These are phyloP conservation scores for Ophiostoma quercus DNA, from an alignment of 2,329 filamentous ascomycete species.

Conservation along the genomic window DNA sequence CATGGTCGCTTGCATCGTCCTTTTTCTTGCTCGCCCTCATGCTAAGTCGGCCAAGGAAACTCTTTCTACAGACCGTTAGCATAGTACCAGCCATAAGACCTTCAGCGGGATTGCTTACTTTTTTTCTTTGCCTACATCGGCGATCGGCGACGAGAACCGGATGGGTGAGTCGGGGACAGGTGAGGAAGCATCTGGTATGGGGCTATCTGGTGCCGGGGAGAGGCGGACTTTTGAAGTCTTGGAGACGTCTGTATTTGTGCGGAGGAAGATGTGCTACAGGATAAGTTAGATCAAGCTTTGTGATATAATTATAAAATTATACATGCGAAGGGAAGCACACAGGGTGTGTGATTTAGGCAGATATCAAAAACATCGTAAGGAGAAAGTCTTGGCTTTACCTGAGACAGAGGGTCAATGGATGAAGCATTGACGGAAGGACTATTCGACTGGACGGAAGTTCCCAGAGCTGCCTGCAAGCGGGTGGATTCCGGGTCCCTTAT, in stretches of 20 bases:
- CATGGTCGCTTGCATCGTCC: slow-evolving; percentile 55
- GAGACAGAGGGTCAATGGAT: slow-evolving; percentile 33
- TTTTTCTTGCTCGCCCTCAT: slow-evolving; percentile 73
- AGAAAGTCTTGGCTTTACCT: slow-evolving; percentile 27
- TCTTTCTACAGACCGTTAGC: slow-evolving; percentile 50
- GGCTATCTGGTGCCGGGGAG: slow-evolving; percentile 45
- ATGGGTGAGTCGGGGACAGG: slow-evolving; percentile 37
- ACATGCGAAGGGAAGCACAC: background rate
- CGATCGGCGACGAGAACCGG: slow-evolving; percentile 34
- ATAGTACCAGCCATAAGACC: background rate
- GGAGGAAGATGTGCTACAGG: slow-evolving; percentile 56
- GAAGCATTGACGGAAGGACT: slow-evolving; percentile 24
- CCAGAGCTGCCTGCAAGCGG: slow-evolving; percentile 16
- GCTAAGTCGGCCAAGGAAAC: slow-evolving; percentile 72
- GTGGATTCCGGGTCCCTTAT: background rate
- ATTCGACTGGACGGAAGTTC: slow-evolving; percentile 20
- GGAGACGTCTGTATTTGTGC: slow-evolving; percentile 59
- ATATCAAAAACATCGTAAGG: background rate
- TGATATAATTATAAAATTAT: background rate
- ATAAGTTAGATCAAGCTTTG: slow-evolving; percentile 6
- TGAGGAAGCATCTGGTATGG: slow-evolving; percentile 31
- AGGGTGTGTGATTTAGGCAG: background rate
- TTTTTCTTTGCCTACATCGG: slow-evolving; percentile 54
- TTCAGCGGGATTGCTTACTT: slow-evolving; percentile 48
- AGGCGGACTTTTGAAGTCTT: slow-evolving; percentile 53